Evolutionary conservation across 202 grass and related monocot species (phyloP).

Genomic region (Elaeis oleifera): DNA sequence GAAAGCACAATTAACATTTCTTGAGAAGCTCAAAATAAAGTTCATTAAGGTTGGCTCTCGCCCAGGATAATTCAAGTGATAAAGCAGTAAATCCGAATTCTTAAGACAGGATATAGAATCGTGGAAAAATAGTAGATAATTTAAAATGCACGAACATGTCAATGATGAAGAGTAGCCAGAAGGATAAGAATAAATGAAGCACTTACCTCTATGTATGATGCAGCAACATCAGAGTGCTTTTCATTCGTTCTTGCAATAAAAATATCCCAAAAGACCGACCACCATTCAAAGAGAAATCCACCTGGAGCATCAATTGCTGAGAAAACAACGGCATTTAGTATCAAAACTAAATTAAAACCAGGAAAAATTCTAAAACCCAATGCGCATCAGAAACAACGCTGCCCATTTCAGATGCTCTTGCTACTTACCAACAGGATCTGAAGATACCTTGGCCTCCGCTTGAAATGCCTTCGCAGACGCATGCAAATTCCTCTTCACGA

Average conservation of each 20-base stretch:
- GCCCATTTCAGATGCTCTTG: slow-evolving; percentile 8
- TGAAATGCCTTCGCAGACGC: slow-evolving; percentile 60
- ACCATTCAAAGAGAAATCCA: slow-evolving; percentile 73
- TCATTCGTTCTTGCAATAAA: slow-evolving; percentile 72
- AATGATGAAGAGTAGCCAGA: too few species aligned
- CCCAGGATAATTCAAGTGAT: too few species aligned
- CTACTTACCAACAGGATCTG: slow-evolving; percentile 56
- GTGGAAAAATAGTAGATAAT: too few species aligned
- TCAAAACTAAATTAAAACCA: slow-evolving; percentile 6
- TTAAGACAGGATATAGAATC: too few species aligned
- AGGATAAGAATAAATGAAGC: too few species aligned
- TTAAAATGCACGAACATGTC: too few species aligned
- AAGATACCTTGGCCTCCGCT: slow-evolving; percentile 45
- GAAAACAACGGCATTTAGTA: slow-evolving; percentile 7
- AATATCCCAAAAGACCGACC: slow-evolving; percentile 85
- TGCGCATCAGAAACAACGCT: slow-evolving; percentile 10
- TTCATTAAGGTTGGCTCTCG: too few species aligned
- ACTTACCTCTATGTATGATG: slow-evolving; percentile 47
- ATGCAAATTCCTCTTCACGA: slow-evolving; percentile 62
- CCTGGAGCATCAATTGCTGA: slow-evolving; percentile 63
- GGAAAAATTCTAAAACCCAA: slow-evolving; percentile 5
- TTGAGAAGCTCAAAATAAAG: too few species aligned
- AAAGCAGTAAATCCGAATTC: too few species aligned
- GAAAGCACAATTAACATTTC: too few species aligned
- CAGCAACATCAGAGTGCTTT: slow-evolving; percentile 63